Conservation (phyloP, 441 rosid species). For the Mallotus repandus region DNA sequence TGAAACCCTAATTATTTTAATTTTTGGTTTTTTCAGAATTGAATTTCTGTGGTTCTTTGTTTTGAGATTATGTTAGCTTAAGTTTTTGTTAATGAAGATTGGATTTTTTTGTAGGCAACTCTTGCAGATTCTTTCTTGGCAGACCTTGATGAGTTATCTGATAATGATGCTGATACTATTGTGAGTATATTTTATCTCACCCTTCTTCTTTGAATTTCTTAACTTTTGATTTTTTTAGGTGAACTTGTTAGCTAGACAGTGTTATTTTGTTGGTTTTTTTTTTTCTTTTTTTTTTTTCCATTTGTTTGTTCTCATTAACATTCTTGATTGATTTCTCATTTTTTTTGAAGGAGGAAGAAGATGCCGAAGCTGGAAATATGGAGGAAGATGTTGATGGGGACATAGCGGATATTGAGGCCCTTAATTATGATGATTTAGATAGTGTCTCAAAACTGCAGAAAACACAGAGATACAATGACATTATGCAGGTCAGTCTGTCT, state of each 20-base stretch:
- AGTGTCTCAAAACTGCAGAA: constrained; percentile 76
- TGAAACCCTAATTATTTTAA: not conserved
- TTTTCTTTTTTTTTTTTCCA: not conserved
- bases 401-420: constrained; percentile 60
- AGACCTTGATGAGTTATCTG: constrained; percentile 88
- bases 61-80: not conserved
- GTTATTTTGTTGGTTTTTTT: too few relatives aligned
- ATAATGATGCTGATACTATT: constrained; percentile 66
- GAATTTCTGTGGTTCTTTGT: not conserved
- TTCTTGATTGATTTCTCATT: not conserved
- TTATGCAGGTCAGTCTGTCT: constrained; percentile 60
- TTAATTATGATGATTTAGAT: constrained; percentile 82
- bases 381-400: constrained; percentile 78
- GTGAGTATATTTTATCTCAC: constrained; percentile 36
- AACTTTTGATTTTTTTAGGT: not conserved
- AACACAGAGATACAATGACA: constrained; percentile 68
- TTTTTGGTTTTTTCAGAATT: not conserved
- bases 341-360: constrained; percentile 60
- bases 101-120: constrained; percentile 51
- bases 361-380: constrained; percentile 52
- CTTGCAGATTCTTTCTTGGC: constrained; percentile 92
- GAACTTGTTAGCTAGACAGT: too few relatives aligned
- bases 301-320: not conserved
- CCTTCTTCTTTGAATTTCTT: not conserved
- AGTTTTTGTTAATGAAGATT: not conserved